Conservation (phyloP, 192 early-diverging fungal genomes). For the Backusella morwellensis region DNA sequence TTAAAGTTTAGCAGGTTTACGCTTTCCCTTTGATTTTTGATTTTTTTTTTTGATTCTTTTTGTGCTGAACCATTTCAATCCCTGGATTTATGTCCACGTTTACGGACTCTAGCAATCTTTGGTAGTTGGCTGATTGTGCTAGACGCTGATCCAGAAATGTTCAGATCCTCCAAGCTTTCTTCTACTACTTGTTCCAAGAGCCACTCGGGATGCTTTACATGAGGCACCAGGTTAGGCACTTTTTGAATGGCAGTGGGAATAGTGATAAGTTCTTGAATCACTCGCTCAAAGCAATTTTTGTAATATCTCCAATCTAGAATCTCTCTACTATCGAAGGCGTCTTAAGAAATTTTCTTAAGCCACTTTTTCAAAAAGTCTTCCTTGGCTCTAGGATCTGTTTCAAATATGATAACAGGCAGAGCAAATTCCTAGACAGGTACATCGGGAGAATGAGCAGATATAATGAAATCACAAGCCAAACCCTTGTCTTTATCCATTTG, state of each 20-base stretch:
- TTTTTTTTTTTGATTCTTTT: too few relatives aligned
- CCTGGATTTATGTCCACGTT: background rate
- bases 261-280: constrained; percentile 96
- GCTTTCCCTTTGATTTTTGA: too few relatives aligned
- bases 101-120: constrained; percentile 7
- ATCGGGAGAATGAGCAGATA: constrained; percentile 78
- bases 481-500: constrained; percentile 99
- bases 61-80: background rate
- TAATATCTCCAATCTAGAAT: constrained; percentile 99
- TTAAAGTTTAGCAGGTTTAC: too few relatives aligned
- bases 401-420: constrained; percentile 93
- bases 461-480: constrained; percentile 93
- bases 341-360: constrained; percentile 76
- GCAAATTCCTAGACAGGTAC: constrained; percentile 89
- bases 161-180: constrained; percentile 7
- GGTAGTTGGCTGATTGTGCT: background rate
- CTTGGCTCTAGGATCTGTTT: constrained; percentile 70
- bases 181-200: constrained; percentile 74
- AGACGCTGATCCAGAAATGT: background rate
- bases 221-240: constrained; percentile 87
- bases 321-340: constrained; percentile 83
- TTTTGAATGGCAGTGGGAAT: constrained; percentile 98
- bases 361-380: constrained; percentile 89
- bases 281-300: constrained; percentile 88
- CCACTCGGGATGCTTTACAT: constrained; percentile 95